A percentile compares a stretch with the other conserved stretches of the same genome.
These are phyloP conservation scores for Leishmania tropica DNA, from an alignment of 208 protist genomes.

Conservation along the genomic window DNA sequence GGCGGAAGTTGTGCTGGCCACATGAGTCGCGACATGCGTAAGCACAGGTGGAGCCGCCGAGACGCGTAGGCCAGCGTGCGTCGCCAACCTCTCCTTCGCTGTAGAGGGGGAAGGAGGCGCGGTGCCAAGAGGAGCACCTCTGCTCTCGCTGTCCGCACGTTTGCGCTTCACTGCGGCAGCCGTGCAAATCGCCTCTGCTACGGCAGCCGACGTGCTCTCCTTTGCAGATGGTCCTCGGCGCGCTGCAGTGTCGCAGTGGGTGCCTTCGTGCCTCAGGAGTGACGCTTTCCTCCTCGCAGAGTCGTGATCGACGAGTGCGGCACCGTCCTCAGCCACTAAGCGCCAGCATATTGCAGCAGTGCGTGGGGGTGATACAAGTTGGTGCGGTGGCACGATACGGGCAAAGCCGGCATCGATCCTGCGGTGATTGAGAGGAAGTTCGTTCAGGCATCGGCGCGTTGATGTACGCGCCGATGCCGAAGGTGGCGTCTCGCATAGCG, in stretches of 20 bases:
- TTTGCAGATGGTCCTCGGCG: not conserved
- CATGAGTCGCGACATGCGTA: not conserved
- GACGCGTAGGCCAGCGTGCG: not conserved
- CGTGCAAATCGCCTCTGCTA: not conserved
- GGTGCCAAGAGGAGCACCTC: not conserved
- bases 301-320: not conserved
- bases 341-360: not conserved
- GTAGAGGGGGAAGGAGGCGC: not conserved
- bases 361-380: not conserved
- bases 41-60: not conserved
- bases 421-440: not conserved
- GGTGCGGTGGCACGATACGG: not conserved
- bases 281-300: not conserved
- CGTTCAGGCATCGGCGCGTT: conserved; percentile 2
- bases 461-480: not conserved
- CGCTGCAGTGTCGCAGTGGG: not conserved
- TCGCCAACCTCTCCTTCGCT: not conserved
- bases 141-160: not conserved
- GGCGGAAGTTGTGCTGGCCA: too few relatives aligned
- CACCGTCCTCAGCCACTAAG: not conserved
- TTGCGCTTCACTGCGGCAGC: not conserved
- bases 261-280: not conserved
- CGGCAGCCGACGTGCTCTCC: not conserved
- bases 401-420: not conserved
- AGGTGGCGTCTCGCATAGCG: conserved; percentile 1